Conservation (phyloP, 2,329 filamentous ascomycete genomes). For the Paecilomyces fulvus region DNA sequence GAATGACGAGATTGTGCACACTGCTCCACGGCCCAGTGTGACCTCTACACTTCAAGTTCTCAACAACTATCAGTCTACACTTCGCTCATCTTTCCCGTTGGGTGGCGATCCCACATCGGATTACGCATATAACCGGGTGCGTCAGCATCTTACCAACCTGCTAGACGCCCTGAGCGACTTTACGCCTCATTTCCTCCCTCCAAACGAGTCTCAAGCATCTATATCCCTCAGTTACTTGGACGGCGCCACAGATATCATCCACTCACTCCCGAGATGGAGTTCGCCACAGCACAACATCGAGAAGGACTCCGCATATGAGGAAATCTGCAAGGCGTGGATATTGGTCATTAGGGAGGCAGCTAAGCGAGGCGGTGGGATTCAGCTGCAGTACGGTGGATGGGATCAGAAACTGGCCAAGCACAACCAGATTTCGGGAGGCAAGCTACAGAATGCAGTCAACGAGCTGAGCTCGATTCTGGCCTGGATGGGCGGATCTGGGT, state of each 20-base stretch:
- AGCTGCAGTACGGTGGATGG: conserved; percentile 84
- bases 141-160: conserved; percentile 67
- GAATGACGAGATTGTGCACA: conserved; percentile 70
- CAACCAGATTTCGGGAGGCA: conserved; percentile 76
- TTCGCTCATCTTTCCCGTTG: conserved; percentile 74
- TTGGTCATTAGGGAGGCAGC: conserved; percentile 82
- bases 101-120: conserved; percentile 78
- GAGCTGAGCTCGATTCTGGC: conserved; percentile 67
- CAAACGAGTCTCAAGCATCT: conserved; percentile 75
- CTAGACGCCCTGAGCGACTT: conserved; percentile 89
- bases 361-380: conserved; percentile 84
- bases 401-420: conserved; percentile 80
- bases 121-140: conserved; percentile 90
- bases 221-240: conserved; percentile 82
- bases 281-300: conserved; percentile 80
- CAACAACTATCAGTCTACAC: conserved; percentile 66
- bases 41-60: conserved; percentile 72
- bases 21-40: conserved; percentile 81
- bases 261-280: conserved; percentile 85
- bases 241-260: conserved; percentile 80
- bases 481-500: conserved; percentile 57
- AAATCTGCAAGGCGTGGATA: conserved; percentile 89
- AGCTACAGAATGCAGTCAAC: conserved; percentile 69
- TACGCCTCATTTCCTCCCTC: conserved; percentile 89
- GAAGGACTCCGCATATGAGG: conserved; percentile 93